These are phyloP conservation scores for Cyathus striatus DNA, from an alignment of 768 basidiomycete genomes.

Conservation along the genomic window DNA sequence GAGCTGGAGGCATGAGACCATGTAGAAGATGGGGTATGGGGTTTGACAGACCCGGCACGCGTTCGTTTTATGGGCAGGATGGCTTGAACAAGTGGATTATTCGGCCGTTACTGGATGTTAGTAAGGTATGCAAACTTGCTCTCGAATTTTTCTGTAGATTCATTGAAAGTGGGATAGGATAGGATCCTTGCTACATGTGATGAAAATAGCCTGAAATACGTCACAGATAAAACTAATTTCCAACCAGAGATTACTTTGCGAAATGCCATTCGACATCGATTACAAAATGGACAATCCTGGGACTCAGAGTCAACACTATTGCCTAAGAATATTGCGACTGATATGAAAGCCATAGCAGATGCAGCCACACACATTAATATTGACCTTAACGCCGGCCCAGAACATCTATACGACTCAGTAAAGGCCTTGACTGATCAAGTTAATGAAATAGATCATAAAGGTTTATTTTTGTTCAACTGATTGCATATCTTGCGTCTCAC, in stretches of 20 bases:
- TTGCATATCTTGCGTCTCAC: slow-evolving; percentile 7
- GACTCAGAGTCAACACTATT: slow-evolving; percentile 7
- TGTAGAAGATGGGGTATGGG: slow-evolving; percentile 82
- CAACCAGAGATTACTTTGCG: slow-evolving; percentile 68
- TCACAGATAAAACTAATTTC: slow-evolving; percentile 68
- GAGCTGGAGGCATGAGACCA: slow-evolving; percentile 64
- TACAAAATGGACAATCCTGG: slow-evolving; percentile 14
- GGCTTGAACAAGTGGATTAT: slow-evolving; percentile 70
- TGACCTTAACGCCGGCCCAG: slow-evolving; percentile 22
- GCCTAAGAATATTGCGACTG: slow-evolving; percentile 23
- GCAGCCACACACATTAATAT: slow-evolving; percentile 24
- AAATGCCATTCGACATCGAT: slow-evolving; percentile 61
- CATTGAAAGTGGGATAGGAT: slow-evolving; percentile 38
- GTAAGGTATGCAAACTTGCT: slow-evolving; percentile 46
- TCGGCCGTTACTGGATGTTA: slow-evolving; percentile 62
- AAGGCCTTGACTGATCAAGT: slow-evolving; percentile 26
- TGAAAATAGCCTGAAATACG: slow-evolving; percentile 52
- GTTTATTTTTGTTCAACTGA: slow-evolving; percentile 24
- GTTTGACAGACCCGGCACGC: slow-evolving; percentile 16
- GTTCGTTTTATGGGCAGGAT: slow-evolving; percentile 39
- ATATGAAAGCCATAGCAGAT: slow-evolving; percentile 24
- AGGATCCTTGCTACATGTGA: slow-evolving; percentile 79
- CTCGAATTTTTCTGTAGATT: not conserved
- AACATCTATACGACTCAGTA: slow-evolving; percentile 33
- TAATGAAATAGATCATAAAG: slow-evolving; percentile 39